A percentile compares a stretch with the other conserved stretches of the same genome.
These are phyloP conservation scores for Oryza brachyantha DNA, from an alignment of 176 grass and related monocot genomes.

Conservation along the genomic window DNA sequence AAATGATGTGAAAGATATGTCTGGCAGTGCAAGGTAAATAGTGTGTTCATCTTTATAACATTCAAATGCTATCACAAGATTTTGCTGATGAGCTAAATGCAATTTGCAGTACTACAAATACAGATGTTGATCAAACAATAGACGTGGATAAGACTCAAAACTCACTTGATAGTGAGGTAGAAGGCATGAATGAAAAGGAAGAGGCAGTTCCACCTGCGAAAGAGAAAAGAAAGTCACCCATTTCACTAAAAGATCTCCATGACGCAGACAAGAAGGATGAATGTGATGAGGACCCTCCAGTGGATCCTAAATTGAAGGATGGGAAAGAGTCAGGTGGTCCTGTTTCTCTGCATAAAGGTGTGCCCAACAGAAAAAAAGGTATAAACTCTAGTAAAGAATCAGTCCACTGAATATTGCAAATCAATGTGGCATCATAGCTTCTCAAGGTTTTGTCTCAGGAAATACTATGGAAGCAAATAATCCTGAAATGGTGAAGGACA, in stretches of 20 bases:
- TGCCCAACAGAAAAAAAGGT: constrained; percentile 32
- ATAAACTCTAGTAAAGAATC: constrained; percentile 21
- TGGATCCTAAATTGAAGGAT: constrained; percentile 19
- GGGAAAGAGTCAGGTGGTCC: constrained; percentile 38
- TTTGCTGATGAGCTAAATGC: constrained; percentile 29
- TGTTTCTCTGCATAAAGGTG: constrained; percentile 34
- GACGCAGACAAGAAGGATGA: constrained; percentile 41
- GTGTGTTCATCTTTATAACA: constrained; percentile 24
- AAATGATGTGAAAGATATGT: constrained; percentile 50
- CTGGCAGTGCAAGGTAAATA: constrained; percentile 51
- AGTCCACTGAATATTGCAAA: constrained; percentile 33
- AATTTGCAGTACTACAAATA: constrained; percentile 51
- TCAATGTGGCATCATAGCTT: constrained; percentile 28
- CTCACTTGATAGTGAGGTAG: constrained; percentile 43
- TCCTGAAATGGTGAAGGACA: constrained; percentile 29
- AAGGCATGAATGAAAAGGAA: constrained; percentile 32
- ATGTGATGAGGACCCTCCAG: constrained; percentile 16
- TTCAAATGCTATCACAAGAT: constrained; percentile 1
- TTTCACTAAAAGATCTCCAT: constrained; percentile 26
- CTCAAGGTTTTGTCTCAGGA: constrained; percentile 35
- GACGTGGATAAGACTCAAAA: constrained; percentile 32
- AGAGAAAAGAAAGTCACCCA: constrained; percentile 40
- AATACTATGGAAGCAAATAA: constrained; percentile 29
- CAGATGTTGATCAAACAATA: constrained; percentile 48
- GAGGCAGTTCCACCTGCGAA: constrained; percentile 37